These are phyloP conservation scores for Debaryomycetaceae sp. DNA, from an alignment of 1,139 yeast genomes.

Conservation along the genomic window DNA sequence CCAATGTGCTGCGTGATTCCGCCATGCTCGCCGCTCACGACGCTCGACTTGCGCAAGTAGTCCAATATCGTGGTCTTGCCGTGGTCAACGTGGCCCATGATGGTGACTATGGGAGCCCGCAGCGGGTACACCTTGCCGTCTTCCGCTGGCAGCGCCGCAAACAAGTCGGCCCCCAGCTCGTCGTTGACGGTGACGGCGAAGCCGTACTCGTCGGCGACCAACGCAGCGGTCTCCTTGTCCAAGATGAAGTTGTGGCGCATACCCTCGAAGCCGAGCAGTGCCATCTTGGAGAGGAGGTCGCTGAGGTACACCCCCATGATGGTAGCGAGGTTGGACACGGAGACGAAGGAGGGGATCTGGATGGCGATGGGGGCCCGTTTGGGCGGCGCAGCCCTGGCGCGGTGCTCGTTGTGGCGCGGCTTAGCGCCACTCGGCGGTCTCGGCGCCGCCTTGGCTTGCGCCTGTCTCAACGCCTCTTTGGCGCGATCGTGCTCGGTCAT, in stretches of 20 bases:
- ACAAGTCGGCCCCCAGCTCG: constrained; percentile 60
- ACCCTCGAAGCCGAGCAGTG: constrained; percentile 71
- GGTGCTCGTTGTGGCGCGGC: constrained; percentile 3
- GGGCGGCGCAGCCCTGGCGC: constrained; percentile 4
- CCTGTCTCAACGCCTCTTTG: constrained; percentile 8
- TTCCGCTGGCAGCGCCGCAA: constrained; percentile 35
- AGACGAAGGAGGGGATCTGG: constrained; percentile 66
- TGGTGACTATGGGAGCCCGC: constrained; percentile 92
- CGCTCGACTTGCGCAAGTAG: constrained; percentile 73
- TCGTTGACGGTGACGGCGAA: constrained; percentile 61
- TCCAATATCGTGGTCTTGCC: constrained; percentile 96
- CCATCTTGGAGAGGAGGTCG: constrained; percentile 53
- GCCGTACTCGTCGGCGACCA: constrained; percentile 87
- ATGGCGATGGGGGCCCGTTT: constrained; percentile 28
- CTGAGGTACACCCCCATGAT: constrained; percentile 63
- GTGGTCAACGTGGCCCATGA: constrained; percentile 99
- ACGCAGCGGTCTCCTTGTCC: constrained; percentile 78
- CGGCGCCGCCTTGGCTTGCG: constrained; percentile 3
- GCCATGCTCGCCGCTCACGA: constrained; percentile 85
- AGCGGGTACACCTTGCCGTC: constrained; percentile 47
- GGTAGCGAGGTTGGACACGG: constrained; percentile 74
- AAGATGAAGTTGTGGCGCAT: constrained; percentile 74
- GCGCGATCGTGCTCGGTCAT: constrained; percentile 7
- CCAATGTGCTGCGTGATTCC: constrained; percentile 99
- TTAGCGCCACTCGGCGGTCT: constrained; percentile 3